Conservation (phyloP, 2,329 filamentous ascomycete genomes). For the Aspergillus hortae region DNA sequence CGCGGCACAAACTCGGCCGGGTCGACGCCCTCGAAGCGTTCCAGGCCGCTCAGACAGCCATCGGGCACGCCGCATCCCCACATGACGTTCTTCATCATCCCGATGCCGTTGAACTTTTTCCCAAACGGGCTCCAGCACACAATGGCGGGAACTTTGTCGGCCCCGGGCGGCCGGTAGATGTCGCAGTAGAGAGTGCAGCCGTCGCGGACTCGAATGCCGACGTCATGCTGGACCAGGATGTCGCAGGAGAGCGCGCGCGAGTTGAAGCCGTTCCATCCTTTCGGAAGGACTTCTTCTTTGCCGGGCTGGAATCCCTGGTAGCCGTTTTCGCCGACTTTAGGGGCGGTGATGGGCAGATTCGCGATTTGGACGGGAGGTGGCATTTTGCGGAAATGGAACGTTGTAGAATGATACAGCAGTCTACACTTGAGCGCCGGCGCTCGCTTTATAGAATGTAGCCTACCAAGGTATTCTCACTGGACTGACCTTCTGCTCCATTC, state of each 20-base stretch:
- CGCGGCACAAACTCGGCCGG: conserved; percentile 30
- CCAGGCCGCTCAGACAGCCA: conserved; percentile 22
- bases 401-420: background rate
- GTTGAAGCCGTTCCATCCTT: conserved; percentile 37
- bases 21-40: conserved; percentile 46
- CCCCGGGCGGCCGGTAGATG: conserved; percentile 40
- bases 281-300: conserved; percentile 36
- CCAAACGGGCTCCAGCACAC: conserved; percentile 46
- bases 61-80: conserved; percentile 38
- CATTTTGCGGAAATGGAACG: conserved; percentile 18
- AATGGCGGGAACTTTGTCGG: conserved; percentile 40
- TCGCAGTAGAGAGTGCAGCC: conserved; percentile 43
- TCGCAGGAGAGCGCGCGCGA: conserved; percentile 33
- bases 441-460: background rate
- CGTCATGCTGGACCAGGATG: conserved; percentile 46
- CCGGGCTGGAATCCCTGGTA: conserved; percentile 40
- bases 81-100: conserved; percentile 37
- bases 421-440: background rate
- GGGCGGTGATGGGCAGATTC: conserved; percentile 19
- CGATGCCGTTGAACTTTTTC: conserved; percentile 41
- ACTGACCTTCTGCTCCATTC: background rate
- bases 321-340: conserved; percentile 39
- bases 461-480: background rate
- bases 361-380: conserved; percentile 30
- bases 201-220: conserved; percentile 43